Conservation (phyloP, 805 yeast genomes). For the Candida argentea region DNA sequence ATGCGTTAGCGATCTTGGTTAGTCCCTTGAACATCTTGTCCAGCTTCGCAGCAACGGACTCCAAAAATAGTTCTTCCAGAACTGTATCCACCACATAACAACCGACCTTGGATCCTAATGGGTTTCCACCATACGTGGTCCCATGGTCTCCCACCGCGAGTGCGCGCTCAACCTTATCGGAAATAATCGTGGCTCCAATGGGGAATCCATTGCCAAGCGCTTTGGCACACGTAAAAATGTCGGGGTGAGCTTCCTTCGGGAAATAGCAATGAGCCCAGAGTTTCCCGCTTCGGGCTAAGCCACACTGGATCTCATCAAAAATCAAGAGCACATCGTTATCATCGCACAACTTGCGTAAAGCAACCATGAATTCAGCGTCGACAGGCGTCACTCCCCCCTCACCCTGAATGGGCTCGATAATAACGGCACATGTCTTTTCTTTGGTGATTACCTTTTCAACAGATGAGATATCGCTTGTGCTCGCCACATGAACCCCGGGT, state of each 20-base stretch:
- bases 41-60: conserved; percentile 51
- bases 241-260: conserved; percentile 83
- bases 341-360: conserved; percentile 56
- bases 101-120: conserved; percentile 79
- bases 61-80: conserved; percentile 49
- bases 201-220: conserved; percentile 97
- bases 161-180: conserved; percentile 63
- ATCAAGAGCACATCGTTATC: conserved; percentile 67
- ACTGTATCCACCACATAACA: conserved; percentile 63
- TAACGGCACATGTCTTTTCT: conserved; percentile 77
- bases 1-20: conserved; percentile 38
- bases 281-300: conserved; percentile 85
- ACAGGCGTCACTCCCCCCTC: conserved; percentile 89
- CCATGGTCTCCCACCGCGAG: conserved; percentile 94
- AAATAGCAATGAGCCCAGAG: conserved; percentile 84
- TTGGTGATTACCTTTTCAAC: conserved; percentile 43
- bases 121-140: conserved; percentile 96
- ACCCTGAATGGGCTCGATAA: conserved; percentile 95
- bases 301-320: conserved; percentile 95
- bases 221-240: conserved; percentile 87
- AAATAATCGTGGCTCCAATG: conserved; percentile 85
- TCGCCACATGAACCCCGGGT: conserved; percentile 76
- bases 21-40: conserved; percentile 44
- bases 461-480: conserved; percentile 47
- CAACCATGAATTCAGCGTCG: conserved; percentile 50